Evolutionary conservation across 2,329 filamentous ascomycete species (phyloP).

Genomic region (Phaeophleospora eucalypticola): DNA sequence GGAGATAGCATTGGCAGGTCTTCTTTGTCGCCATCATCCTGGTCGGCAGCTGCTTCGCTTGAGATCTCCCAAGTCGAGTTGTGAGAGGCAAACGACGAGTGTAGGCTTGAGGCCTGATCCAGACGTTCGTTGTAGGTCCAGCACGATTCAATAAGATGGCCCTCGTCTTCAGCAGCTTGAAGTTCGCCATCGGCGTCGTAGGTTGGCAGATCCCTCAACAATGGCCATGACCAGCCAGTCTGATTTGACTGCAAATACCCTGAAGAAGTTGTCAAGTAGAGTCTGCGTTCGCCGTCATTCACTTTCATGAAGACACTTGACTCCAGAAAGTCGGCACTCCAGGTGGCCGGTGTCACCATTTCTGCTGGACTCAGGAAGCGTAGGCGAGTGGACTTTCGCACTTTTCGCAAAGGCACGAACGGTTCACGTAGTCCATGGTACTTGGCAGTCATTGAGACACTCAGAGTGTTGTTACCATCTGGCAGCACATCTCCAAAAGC

Average conservation of each 20-base stretch:
- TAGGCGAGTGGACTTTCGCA: constrained; percentile 68
- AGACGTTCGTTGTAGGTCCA: constrained; percentile 65
- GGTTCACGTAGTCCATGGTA: constrained; percentile 61
- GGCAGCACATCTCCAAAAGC: constrained; percentile 55
- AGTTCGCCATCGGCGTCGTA: constrained; percentile 49
- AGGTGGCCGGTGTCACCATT: constrained; percentile 67
- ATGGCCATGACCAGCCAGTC: constrained; percentile 66
- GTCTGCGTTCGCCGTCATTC: constrained; percentile 55
- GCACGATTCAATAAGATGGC: constrained; percentile 39
- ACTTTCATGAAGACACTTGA: constrained; percentile 71
- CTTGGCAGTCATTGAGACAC: constrained; percentile 36
- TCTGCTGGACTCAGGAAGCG: constrained; percentile 67
- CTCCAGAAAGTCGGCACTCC: constrained; percentile 67
- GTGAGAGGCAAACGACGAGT: constrained; percentile 44
- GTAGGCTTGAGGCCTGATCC: constrained; percentile 53
- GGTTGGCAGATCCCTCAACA: constrained; percentile 57
- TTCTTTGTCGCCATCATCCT: constrained; percentile 5
- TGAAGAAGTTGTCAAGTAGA: constrained; percentile 72
- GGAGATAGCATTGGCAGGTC: constrained; percentile 12
- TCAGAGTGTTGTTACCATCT: constrained; percentile 1
- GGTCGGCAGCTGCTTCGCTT: constrained; percentile 4
- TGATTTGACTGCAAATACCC: constrained; percentile 66
- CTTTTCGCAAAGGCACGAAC: constrained; percentile 73
- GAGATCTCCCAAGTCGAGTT: constrained; percentile 21
- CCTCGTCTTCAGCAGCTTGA: constrained; percentile 54